Conservation (phyloP, 1,284 basidiomycete genomes). For the Rhodotorula sp. region DNA sequence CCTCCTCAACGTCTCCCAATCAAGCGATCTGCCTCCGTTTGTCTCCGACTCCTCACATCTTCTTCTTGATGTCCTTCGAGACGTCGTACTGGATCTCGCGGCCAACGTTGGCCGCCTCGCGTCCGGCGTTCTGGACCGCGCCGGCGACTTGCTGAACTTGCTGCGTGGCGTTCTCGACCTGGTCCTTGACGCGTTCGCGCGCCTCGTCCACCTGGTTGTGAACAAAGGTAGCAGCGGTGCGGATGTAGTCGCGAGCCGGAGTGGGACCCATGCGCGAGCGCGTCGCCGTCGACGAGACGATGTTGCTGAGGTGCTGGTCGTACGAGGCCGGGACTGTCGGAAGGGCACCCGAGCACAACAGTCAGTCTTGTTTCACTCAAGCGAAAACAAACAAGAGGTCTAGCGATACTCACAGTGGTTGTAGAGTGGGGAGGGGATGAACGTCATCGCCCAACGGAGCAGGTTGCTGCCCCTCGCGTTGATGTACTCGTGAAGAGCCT, state of each 20-base stretch:
- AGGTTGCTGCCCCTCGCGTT: constrained; percentile 6
- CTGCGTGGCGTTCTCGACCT: neutral
- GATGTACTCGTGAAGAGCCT: neutral
- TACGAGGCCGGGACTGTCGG: constrained; percentile 16
- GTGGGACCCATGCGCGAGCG: neutral
- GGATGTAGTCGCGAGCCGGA: neutral
- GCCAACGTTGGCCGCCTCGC: neutral
- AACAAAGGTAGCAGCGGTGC: neutral
- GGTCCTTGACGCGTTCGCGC: neutral
- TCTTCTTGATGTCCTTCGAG: neutral
- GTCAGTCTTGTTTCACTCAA: neutral
- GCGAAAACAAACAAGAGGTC: neutral
- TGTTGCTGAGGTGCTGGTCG: constrained; percentile 10
- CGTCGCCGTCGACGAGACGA: neutral
- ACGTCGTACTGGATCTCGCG: neutral
- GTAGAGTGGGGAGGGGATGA: constrained; percentile 16
- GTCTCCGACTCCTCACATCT: neutral
- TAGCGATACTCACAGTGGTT: constrained; percentile 11
- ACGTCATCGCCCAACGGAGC: neutral
- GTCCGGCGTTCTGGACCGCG: neutral
- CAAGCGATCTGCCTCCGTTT: neutral
- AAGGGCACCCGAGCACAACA: neutral
- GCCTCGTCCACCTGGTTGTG: neutral
- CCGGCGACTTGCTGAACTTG: too few relatives aligned
- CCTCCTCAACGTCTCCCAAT: neutral